Percentiles rank a stretch among this genome's conserved stretches.
These are phyloP conservation scores for Botryotinia narcissicola DNA, from an alignment of 2,329 filamentous ascomycete species.

Conservation along the genomic window DNA sequence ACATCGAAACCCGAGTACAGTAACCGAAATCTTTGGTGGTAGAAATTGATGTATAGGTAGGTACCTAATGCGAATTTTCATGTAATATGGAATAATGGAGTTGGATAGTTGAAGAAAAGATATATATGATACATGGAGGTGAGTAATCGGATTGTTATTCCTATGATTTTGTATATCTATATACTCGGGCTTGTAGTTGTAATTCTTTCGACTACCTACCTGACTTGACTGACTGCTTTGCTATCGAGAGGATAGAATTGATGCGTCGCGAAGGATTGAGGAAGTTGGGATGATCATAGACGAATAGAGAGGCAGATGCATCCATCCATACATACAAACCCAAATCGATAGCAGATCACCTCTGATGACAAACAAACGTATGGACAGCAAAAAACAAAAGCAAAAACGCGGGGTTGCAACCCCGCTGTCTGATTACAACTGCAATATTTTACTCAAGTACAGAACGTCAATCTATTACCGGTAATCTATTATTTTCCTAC, in stretches of 20 bases:
- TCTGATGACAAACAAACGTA: neutral
- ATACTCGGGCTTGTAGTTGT: neutral
- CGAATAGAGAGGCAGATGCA: no score
- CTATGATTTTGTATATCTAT: no score
- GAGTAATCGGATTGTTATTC: no score
- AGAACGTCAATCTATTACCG: no score
- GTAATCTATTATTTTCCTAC: no score
- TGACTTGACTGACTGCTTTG: neutral
- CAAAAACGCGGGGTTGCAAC: neutral
- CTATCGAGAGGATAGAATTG: neutral
- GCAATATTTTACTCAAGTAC: no score
- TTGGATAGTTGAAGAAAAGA: no score
- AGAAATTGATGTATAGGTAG: neutral
- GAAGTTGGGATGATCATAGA: neutral
- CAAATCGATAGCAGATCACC: neutral
- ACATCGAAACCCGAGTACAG: neutral
- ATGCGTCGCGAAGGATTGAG: neutral
- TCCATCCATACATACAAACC: neutral
- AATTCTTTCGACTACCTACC: neutral
- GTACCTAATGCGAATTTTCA: neutral
- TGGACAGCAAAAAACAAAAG: neutral
- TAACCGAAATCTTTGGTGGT: neutral
- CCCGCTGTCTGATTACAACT: neutral
- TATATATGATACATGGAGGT: no score
- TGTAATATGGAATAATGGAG: no score